Evolutionary conservation across 306 rosid genomes (phyloP), one percentile per base, ranked within the genome.

Genomic region (Oemleria cerasiformis): DNA sequence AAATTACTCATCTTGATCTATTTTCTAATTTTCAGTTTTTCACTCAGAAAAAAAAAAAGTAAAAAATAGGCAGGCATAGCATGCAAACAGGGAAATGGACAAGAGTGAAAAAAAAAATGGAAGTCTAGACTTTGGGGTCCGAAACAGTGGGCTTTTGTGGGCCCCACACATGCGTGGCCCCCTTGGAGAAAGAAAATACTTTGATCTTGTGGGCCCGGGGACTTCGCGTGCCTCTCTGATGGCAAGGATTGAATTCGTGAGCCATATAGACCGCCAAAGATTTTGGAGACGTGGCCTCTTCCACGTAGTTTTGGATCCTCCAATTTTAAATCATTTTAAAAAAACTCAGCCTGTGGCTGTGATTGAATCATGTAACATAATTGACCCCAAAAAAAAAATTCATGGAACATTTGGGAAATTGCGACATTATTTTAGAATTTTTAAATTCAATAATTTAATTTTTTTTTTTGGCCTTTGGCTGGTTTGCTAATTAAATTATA

Each of bases 181-280:
- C 7, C 64, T 13, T 34, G 4, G 1, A 1, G 16, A 59, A 59
- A 7, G 20, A 59, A 20, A 30, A 34, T 19, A 1, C 1, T 21
- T 59, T 59, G 47, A 64, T 47, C 3, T 64, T 19, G 68, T 56
- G 79, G 80, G 69, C 42, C 73, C 73, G 6, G 43, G 14, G 53
- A 9, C 59, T 45, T 51, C 40, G 76, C 78, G 73, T 76, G 84
- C 75, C 53, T 76, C 21, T 81, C 57, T 36, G 73, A 55, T 76
- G 9, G 30, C 12, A 11, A 12, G 38, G 66, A 30, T 57, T 58
- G 63, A 50, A 30, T 45, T 66, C 69, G 15, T 5, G 36, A 67
- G 56, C 67, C 67, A 43, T 30, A 11, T 65, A 25, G 65, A 73
- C 16, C 40, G 51, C 57, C 78, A 67, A 69, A 38, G 68, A 50